phyloP scores from a whole-genome alignment of 768 basidiomycete genomes.

The Tulasnella sp. region DNA sequence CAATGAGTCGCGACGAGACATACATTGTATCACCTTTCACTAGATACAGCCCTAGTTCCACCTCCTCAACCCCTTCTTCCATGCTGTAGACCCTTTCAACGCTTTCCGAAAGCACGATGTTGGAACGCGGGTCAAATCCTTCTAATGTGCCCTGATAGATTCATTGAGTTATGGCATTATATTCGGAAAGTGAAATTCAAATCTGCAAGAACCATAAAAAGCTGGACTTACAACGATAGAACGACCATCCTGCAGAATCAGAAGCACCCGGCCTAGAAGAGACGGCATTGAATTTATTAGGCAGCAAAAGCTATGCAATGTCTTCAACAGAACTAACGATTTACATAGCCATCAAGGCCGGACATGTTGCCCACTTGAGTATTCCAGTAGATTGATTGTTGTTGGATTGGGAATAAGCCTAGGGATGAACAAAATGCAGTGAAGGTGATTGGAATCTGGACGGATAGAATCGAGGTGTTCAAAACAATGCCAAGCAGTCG shows the following conservation, averaged over 20 bases:
- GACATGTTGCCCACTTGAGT: slow-evolving; percentile 43
- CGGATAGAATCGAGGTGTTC: too few relatives aligned
- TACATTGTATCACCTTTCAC: slow-evolving; percentile 99
- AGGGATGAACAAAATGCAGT: too few relatives aligned
- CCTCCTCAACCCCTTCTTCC: slow-evolving; percentile 89
- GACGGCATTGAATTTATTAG: not conserved
- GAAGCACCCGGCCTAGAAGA: slow-evolving; percentile 67
- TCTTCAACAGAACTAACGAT: slow-evolving; percentile 39
- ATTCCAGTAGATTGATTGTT: too few relatives aligned
- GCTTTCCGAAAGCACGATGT: slow-evolving; percentile 86
- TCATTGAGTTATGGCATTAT: not conserved
- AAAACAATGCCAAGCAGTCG: not conserved
- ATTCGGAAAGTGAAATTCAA: not conserved
- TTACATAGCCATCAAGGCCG: slow-evolving; percentile 83
- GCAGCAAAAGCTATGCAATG: not conserved
- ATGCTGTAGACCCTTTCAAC: slow-evolving; percentile 85
- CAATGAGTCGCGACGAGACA: slow-evolving; percentile 26
- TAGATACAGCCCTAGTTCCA: slow-evolving; percentile 86
- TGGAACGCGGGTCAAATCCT: slow-evolving; percentile 91
- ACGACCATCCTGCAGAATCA: slow-evolving; percentile 92
- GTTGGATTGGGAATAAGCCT: too few relatives aligned
- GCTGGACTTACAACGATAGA: slow-evolving; percentile 65
- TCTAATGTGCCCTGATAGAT: slow-evolving; percentile 63
- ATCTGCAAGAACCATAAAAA: not conserved
- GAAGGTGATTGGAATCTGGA: too few relatives aligned